Evolutionary conservation across 2,329 filamentous ascomycete species (phyloP), one percentile per base, ranked within the genome.

Genomic region (Pyricularia sp.): DNA sequence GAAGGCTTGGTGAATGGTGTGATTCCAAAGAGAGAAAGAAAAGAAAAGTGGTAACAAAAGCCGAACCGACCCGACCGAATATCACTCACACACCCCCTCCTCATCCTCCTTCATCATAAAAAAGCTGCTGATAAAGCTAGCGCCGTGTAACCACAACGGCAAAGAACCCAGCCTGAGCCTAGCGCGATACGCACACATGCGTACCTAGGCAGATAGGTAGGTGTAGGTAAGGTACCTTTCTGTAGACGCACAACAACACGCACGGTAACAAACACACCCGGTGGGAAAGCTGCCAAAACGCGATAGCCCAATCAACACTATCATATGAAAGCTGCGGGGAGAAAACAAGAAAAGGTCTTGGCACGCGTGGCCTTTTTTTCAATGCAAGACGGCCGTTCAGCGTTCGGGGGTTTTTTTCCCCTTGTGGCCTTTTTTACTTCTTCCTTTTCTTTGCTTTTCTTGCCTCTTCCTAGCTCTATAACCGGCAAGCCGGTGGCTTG

Each of bases 401-500:
- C 14, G 26, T 31, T 61, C 12, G 2, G 20, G n/a, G 17, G n/a
- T 14, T 31, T 36, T 59, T 10, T 5, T 42, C 10, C 31, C 55
- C 25, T 23, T 7, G 3, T 30, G n/a, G n/a, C 33, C 23, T 31
- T 42, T 67, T 31, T 61, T 68, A 17, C 5, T 68, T 68, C 55
- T 4, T 58, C 28, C 25, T 58, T 31, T 36, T 17, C 25, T 63
- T n/a, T 59, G 61, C 31, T 58, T 63, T 61, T 73, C 70, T 68
- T 66, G 71, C 70, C 72, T 74, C 77, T 64, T 64, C 30, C n/a
- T 7, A 7, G 25, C 12, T 31, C 61, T 31, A 64, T 20, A 10
- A 20, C 14, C 26, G n/a, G n/a, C n/a, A n/a, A n/a, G n/a, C n/a
- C n/a, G 17, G 9, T 33, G 23, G 31, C 26, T 33, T 20, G 10